Evolutionary conservation across 805 yeast species (phyloP), one percentile per base, ranked within the genome.

Genomic region (Hanseniaspora hatyaiensis): DNA sequence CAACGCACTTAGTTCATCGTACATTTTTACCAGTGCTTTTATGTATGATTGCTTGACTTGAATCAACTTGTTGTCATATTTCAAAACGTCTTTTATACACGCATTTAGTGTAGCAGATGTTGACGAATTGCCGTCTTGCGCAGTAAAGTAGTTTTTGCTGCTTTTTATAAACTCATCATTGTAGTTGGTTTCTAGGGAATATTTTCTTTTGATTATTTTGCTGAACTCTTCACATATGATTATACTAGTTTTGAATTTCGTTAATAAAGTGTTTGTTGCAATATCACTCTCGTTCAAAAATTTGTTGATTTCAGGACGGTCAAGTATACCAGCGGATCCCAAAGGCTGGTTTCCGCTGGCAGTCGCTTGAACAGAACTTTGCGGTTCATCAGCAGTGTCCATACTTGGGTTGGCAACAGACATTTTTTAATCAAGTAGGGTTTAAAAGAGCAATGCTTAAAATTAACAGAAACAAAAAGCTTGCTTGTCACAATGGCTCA

Each of bases 191-290:
- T 86, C 96, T 45, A 80, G 71, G 29, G 74, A 66, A 24, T 86
- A 86, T 56, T 83, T 81, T 63, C 80, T 83, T 60, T 81, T 82
- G 48, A 89, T 67, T 62, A 76, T 92, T 54, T 77, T 76, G 24
- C 85, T 70, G 55, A 86, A 80, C 59, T 92, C 97, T 57, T 87
- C 95, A 53, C 94, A 80, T 0, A 94, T 79, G 51, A 72, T 71
- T 37, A 88, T 70, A 50, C 87, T 77, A 61, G 81, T 89, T 64
- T 89, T 89, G 50, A 88, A 69, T 34, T 94, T 71, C 1, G 71
- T 65, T 43, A 88, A 68, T 16, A 89, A 68, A 0, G 85, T 71
- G 51, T 82, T 92, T 45, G 86, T 72, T 2, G 94, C 83, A 5
- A 77, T 71, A 60, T 85, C 94, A n/a, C 84, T 73, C 28, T 39